Percentiles rank a stretch among this genome's conserved stretches.
phyloP scores from a whole-genome alignment of 1,284 basidiomycete species.

The Macrocystidia cucumis region DNA sequence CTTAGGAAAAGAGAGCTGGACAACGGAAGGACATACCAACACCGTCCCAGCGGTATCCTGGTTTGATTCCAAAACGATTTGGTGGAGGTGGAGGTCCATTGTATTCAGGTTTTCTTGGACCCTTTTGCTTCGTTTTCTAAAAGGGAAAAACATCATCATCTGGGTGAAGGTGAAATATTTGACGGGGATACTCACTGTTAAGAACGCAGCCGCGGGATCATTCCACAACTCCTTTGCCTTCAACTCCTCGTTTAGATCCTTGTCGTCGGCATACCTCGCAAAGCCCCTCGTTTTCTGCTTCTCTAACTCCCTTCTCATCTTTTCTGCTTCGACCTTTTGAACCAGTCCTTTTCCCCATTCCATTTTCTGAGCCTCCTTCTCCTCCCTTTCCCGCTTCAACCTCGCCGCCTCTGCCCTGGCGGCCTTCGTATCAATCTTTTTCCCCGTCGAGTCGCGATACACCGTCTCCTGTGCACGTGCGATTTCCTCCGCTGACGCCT shows the following conservation, averaged over 20 bases:
- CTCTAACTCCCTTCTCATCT: constrained; percentile 54
- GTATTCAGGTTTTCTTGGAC: constrained; percentile 79
- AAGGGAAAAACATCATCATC: constrained; percentile 1
- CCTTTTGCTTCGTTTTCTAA: constrained; percentile 69
- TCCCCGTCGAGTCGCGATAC: constrained; percentile 87
- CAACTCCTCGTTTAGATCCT: constrained; percentile 76
- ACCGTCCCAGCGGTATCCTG: constrained; percentile 96
- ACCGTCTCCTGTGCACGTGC: constrained; percentile 80
- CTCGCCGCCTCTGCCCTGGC: constrained; percentile 77
- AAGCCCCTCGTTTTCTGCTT: constrained; percentile 62
- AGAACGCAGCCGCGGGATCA: constrained; percentile 90
- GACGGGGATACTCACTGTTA: constrained; percentile 72
- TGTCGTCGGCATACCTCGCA: constrained; percentile 78
- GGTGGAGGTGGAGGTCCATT: constrained; percentile 83
- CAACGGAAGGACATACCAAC: constrained; percentile 56
- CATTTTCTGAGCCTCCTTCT: constrained; percentile 85
- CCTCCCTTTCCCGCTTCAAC: constrained; percentile 70
- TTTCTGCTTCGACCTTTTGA: constrained; percentile 75
- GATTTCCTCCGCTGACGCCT: constrained; percentile 48
- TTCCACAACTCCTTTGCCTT: constrained; percentile 84
- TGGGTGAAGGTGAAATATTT: constrained; percentile 1
- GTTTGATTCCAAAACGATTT: constrained; percentile 92
- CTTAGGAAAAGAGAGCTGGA: constrained; percentile 2
- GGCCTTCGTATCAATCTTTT: constrained; percentile 83
- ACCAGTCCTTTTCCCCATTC: constrained; percentile 95